Evolutionary conservation across 139 green algal species (phyloP).

Genomic region (Chlorella ohadii): DNA sequence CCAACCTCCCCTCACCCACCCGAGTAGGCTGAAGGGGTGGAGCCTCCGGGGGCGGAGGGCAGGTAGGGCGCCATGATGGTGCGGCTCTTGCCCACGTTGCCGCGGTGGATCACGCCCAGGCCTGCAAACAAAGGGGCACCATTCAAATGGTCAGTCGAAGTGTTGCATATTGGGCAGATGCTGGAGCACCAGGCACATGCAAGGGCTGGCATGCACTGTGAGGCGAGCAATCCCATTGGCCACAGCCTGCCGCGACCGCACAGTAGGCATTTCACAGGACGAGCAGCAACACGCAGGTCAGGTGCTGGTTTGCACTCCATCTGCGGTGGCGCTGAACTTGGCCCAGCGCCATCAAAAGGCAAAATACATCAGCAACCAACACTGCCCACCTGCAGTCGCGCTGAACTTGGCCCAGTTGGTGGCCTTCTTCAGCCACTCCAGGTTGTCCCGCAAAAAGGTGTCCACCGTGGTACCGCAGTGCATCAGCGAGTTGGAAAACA

Average conservation of each 20-base stretch:
- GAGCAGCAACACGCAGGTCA: no score
- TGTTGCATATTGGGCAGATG: no score
- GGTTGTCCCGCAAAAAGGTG: constrained; percentile 95
- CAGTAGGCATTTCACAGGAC: no score
- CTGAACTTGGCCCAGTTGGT: constrained; percentile 99
- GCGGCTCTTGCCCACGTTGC: constrained; percentile 82
- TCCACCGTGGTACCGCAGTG: constrained; percentile 96
- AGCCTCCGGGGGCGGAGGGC: constrained; percentile 69
- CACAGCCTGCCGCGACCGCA: no score
- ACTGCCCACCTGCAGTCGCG: constrained; percentile 81
- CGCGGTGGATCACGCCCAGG: constrained; percentile 96
- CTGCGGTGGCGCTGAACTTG: constrained; percentile 96
- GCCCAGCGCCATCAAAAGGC: constrained; percentile 80
- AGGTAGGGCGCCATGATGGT: constrained; percentile 96
- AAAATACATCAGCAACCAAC: no score
- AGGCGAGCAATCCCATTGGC: no score
- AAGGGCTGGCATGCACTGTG: no score
- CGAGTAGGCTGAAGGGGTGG: constrained; percentile 58
- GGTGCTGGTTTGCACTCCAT: not conserved
- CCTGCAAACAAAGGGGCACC: no score
- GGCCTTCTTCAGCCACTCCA: constrained; percentile 95
- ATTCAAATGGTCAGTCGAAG: no score
- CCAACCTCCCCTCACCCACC: constrained; percentile 1
- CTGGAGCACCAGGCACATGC: no score
- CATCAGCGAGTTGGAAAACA: constrained; percentile 97